Percentiles rank a stretch among this genome's conserved stretches.
Evolutionary conservation across 78 protist species (phyloP).

Genomic region (Pigoraptor vietnamica): DNA sequence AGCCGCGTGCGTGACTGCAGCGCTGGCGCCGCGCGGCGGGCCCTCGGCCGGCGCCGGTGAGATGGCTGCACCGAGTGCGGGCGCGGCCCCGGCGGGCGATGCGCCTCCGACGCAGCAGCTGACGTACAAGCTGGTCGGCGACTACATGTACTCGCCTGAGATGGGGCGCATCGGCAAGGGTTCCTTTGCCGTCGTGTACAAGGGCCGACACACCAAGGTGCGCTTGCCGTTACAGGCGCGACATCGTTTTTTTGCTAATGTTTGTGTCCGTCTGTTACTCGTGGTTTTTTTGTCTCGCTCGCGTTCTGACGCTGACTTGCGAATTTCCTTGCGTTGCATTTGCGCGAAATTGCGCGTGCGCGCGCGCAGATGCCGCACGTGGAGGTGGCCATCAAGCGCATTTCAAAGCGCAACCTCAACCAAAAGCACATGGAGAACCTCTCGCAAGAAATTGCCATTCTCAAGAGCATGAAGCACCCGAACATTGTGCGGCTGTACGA

Average conservation of each 20-base stretch:
- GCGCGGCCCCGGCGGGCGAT: no score
- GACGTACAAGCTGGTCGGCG: background rate
- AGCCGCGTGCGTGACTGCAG: no score
- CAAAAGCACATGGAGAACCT: background rate
- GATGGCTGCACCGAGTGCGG: no score
- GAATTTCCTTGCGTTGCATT: background rate
- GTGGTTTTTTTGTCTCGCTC: background rate
- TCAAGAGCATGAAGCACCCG: constrained; percentile 25
- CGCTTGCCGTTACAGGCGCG: background rate
- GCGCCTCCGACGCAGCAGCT: no score
- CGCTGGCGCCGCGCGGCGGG: no score
- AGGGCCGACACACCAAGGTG: background rate
- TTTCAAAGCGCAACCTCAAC: background rate
- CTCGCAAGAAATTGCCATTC: constrained; percentile 15
- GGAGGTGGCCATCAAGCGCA: background rate
- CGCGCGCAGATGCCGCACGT: background rate
- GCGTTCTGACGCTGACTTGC: background rate
- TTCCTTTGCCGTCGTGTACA: background rate
- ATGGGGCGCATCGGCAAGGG: background rate
- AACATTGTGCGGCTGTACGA: constrained; percentile 49
- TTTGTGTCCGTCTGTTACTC: background rate
- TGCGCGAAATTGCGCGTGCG: no score
- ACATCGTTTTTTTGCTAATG: background rate
- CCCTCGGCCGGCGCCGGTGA: no score
- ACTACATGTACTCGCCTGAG: background rate